Base-by-base conservation (phyloP, 1,284 basidiomycete genomes). In the Moniliella sp. region DNA sequence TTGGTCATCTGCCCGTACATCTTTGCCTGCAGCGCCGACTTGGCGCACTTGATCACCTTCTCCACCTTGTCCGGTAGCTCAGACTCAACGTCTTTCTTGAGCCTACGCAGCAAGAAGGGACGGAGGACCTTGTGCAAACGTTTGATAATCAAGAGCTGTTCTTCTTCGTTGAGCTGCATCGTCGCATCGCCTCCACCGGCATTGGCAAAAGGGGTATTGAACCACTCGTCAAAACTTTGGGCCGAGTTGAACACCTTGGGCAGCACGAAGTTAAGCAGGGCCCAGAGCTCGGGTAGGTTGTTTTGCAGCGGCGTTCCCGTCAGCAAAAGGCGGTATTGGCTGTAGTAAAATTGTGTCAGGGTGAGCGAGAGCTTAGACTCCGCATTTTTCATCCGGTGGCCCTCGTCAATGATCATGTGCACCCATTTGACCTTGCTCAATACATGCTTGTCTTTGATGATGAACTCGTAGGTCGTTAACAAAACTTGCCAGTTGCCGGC, bases 21-120 rank as follows among this genome's bases (percentile, higher is more conserved):
- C 86, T 88, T 86, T 94, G n/a, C 15, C 21, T 99, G 91, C 48
- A 99, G 64, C 12, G 78, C 77, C 43, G 78, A 83, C 88, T 94
- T 94, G 63, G 80, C 75, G 56, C 93, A 76, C 69, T 91, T 93
- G 68, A 97, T 84, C 42, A 97, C 82, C 68, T 91, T 88, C 66
- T 99, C 88, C 21, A 94, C 83, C 69, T 99, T 97, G 64, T 97
- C 88, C 3, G 91, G 91, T 50, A 97, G 65, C 64, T 97, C 88
- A 37, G 74, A 75, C 66, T 97, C 64, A 46, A 93, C 86, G 51
- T 91, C 80, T 39, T 75, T 76, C 64, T 94, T 94, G 48, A 82
- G 73, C 13, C 86, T 75, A 8, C 86, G 76, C 23, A 94, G 65
- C 64, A 94, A 91, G 57, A 91, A 93, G 0, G 83, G 84, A 42